Evolutionary conservation across 2,329 filamentous ascomycete species (phyloP), one percentile per base, ranked within the genome.

Genomic region (Fusarium sp.): DNA sequence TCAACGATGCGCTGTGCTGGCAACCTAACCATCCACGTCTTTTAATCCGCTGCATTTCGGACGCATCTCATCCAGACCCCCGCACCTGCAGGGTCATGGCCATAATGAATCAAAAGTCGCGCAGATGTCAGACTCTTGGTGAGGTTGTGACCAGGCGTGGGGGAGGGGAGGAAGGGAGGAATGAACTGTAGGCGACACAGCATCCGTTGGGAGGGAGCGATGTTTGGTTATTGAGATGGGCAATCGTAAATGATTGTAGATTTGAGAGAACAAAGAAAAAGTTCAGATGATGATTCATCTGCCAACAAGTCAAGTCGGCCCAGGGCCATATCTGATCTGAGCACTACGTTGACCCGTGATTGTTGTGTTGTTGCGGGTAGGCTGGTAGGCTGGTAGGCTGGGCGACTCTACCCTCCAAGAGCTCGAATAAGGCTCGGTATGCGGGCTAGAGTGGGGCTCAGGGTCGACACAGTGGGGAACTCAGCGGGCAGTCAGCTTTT

Each of bases 101-200:
- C 37, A 47, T 49, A 55, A 48, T 47, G 26, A 33, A 15, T 31
- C 24, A 63, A 74, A 74, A 74, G 72, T 73, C 71, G 70, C 71
- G 70, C 72, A 73, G 35, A 37, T 55, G 42, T 69, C 46, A 66
- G 65, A 52, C 65, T 48, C 33, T 6, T 24, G 18, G 31, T 26
- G 43, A 52, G 33, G 56, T 44, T 35, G 31, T 47, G 59, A 43
- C 50, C 44, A 50, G 33, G 21, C 33, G 24, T 29, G 48, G 55
- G 28, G 65, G 29, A 46, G 38, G 16, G 21, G 4, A 20, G n/a
- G n/a, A n/a, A n/a, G n/a, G 15, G 23, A 20, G 21, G 4, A 20
- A 33, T 4, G 21, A 46, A 44, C 39, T 35, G 33, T 56, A 38
- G 55, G 31, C 20, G 16, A 59, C 47, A 63, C 46, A 44, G 43